These are phyloP conservation scores for Heterococcus sp. DNA, from an alignment of 108 stramenopile genomes.

Conservation along the genomic window DNA sequence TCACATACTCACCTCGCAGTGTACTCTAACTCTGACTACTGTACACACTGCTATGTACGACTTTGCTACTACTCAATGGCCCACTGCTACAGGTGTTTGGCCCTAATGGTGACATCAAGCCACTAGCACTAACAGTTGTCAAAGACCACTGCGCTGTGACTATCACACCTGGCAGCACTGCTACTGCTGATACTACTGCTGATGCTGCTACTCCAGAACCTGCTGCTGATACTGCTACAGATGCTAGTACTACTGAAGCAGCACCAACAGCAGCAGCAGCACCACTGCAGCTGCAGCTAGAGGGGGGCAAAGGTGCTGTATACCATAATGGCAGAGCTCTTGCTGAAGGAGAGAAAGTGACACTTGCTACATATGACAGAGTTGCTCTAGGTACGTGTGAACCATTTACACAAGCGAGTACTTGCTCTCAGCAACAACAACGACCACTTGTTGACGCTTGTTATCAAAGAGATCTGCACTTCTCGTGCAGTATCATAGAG, in stretches of 20 bases:
- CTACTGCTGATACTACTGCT: neutral
- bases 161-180: slow-evolving; percentile 1
- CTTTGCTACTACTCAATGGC: too few relatives aligned
- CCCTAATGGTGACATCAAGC: slow-evolving; percentile 60
- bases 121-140: slow-evolving; percentile 51
- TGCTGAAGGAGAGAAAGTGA: neutral
- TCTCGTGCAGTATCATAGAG: neutral
- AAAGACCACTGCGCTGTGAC: slow-evolving; percentile 39
- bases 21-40: too few relatives aligned
- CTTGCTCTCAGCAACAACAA: neutral
- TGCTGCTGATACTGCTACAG: neutral
- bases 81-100: slow-evolving; percentile 30
- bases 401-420: neutral
- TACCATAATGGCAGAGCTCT: slow-evolving; percentile 30
- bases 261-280: neutral
- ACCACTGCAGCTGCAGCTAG: neutral
- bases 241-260: neutral
- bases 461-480: neutral
- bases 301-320: slow-evolving; percentile 39
- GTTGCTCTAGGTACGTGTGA: slow-evolving; percentile 46
- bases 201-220: neutral
- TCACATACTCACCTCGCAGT: too few relatives aligned
- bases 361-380: slow-evolving; percentile 15
- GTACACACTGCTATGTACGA: too few relatives aligned
- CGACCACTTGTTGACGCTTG: neutral